phyloP scores from a whole-genome alignment of 768 basidiomycete species.

The Zangia roseola region DNA sequence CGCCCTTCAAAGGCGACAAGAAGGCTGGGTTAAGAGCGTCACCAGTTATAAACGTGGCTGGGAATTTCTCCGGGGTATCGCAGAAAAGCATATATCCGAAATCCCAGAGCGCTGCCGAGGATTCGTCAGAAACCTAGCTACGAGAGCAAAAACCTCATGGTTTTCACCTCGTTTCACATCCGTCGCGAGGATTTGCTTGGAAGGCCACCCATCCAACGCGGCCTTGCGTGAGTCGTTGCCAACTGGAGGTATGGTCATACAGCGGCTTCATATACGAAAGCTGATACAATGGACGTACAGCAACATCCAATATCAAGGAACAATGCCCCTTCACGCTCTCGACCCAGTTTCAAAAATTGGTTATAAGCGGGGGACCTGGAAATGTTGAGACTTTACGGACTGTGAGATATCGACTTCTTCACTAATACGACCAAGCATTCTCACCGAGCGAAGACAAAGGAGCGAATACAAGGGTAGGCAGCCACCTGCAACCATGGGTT shows the following conservation, averaged over 20 bases:
- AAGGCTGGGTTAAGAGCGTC: slow-evolving; percentile 49
- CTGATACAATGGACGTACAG: slow-evolving; percentile 26
- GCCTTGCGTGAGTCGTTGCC: slow-evolving; percentile 42
- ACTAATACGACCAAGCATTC: not conserved
- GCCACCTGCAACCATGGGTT: slow-evolving; percentile 12
- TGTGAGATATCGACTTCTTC: not conserved
- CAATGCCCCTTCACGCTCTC: slow-evolving; percentile 35
- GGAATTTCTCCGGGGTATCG: slow-evolving; percentile 50
- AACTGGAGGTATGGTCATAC: slow-evolving; percentile 25
- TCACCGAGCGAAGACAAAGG: slow-evolving; percentile 19
- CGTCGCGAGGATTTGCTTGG: slow-evolving; percentile 35
- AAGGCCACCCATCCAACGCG: slow-evolving; percentile 42
- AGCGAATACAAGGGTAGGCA: slow-evolving; percentile 25
- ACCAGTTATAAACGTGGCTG: slow-evolving; percentile 54
- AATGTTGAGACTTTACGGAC: slow-evolving; percentile 20
- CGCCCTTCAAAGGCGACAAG: slow-evolving; percentile 31
- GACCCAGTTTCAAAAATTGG: slow-evolving; percentile 35
- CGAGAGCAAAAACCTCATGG: not conserved
- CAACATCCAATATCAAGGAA: slow-evolving; percentile 48
- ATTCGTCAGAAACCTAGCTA: not conserved
- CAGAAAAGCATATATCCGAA: slow-evolving; percentile 61
- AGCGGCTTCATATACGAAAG: not conserved
- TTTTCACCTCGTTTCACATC: slow-evolving; percentile 38
- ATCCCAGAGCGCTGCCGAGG: slow-evolving; percentile 52
- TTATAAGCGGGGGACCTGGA: slow-evolving; percentile 21